A percentile compares a stretch with the other conserved stretches of the same genome.
Evolutionary conservation across 495 filamentous ascomycete species (phyloP).

Genomic region (Thozetella sp.): DNA sequence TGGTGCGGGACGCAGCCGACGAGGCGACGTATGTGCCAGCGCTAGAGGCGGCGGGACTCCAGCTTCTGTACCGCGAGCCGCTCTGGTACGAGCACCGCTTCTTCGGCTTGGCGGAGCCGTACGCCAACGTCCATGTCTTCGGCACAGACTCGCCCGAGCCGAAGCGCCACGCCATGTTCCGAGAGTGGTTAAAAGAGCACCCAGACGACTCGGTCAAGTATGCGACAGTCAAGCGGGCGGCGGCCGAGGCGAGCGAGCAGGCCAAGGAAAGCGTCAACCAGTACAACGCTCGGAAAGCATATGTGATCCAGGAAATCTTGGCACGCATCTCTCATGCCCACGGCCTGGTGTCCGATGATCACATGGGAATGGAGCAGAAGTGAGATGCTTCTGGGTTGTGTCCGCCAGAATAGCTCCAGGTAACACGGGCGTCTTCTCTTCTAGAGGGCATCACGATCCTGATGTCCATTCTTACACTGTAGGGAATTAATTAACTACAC

Average conservation of each 20-base stretch:
- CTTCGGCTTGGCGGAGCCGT: conserved; percentile 27
- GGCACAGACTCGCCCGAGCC: conserved; percentile 40
- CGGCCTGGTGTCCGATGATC: conserved; percentile 13
- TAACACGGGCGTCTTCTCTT: too few species aligned
- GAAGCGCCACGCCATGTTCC: conserved; percentile 43
- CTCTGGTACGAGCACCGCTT: conserved; percentile 49
- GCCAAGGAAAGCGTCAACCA: neutral
- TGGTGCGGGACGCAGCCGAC: conserved; percentile 31
- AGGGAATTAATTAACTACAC: too few species aligned
- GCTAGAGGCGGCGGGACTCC: conserved; percentile 42
- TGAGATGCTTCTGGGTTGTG: too few species aligned
- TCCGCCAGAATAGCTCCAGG: too few species aligned
- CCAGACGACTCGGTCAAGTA: conserved; percentile 31
- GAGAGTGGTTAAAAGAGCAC: conserved; percentile 42
- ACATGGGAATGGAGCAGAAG: too few species aligned
- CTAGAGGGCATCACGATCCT: too few species aligned
- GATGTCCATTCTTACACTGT: too few species aligned
- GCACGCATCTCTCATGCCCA: conserved; percentile 30
- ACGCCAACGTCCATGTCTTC: conserved; percentile 48
- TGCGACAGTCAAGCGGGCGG: neutral
- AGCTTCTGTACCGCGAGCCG: conserved; percentile 45
- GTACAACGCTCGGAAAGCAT: conserved; percentile 39
- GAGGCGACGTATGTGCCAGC: conserved; percentile 42
- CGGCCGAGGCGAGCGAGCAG: neutral
- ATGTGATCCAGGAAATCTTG: conserved; percentile 38